Conservation (phyloP, 2,329 filamentous ascomycete species). For the Grosmannia huntii region DNA sequence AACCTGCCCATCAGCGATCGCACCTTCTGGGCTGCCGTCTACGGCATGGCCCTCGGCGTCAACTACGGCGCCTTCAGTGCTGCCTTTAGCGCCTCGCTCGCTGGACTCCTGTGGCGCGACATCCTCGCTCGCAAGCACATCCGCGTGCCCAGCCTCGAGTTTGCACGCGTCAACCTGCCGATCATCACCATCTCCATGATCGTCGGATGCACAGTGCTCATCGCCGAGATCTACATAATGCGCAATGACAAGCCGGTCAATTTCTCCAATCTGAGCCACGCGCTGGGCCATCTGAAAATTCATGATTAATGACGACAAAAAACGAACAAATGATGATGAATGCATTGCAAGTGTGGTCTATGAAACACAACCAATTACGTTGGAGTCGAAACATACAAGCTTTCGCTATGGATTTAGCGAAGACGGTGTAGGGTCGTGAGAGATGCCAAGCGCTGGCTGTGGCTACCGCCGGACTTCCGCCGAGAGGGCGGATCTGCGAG, state of each 20-base stretch:
- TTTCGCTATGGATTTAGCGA: no score
- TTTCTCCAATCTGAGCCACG: not conserved
- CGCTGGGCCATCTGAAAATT: no score
- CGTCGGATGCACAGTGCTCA: conserved; percentile 46
- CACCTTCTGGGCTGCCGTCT: conserved; percentile 62
- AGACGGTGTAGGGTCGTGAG: no score
- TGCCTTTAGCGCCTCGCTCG: conserved; percentile 58
- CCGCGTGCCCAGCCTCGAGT: conserved; percentile 47
- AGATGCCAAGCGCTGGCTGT: no score
- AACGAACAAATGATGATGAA: no score
- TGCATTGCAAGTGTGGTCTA: no score
- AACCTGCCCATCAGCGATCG: conserved; percentile 42
- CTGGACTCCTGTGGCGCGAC: conserved; percentile 60
- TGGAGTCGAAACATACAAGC: no score
- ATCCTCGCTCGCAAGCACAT: conserved; percentile 59
- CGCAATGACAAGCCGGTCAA: conserved; percentile 15
- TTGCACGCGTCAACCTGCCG: conserved; percentile 55
- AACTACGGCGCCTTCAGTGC: conserved; percentile 66
- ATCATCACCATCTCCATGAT: conserved; percentile 59
- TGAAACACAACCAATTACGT: no score
- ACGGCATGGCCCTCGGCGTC: conserved; percentile 61
- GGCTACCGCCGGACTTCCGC: no score
- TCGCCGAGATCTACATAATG: conserved; percentile 51
- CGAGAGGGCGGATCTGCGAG: no score
- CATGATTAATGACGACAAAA: no score